Conservation (phyloP, 73 alveolate species). For the Paraurostyla sp. region DNA sequence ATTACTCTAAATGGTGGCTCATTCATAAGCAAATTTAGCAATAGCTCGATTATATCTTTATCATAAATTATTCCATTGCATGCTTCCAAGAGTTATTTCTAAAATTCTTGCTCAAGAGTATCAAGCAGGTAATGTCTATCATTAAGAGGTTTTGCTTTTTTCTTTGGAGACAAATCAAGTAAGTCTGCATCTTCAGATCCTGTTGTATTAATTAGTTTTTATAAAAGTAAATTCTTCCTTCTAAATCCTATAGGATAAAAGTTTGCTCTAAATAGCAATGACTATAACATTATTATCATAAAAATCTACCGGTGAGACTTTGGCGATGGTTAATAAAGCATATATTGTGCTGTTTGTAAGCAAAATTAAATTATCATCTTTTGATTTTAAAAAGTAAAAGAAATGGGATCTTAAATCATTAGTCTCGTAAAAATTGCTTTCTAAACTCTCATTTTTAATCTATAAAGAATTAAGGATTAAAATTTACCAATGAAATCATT, state of each 20-base stretch:
- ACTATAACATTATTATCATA: not conserved
- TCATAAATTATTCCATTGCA: constrained; percentile 55
- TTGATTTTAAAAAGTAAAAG: constrained; percentile 55
- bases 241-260: constrained; percentile 73
- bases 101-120: not conserved
- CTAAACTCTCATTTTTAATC: not conserved
- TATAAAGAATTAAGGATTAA: not conserved
- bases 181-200: constrained; percentile 20
- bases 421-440: not conserved
- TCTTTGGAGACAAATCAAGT: not conserved
- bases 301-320: constrained; percentile 44
- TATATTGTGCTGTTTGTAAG: constrained; percentile 39
- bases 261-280: constrained; percentile 61
- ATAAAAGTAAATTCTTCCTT: constrained; percentile 45
- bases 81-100: constrained; percentile 20
- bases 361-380: constrained; percentile 68
- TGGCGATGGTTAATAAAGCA: constrained; percentile 26
- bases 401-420: constrained; percentile 20
- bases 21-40: constrained; percentile 10
- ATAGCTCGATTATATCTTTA: constrained; percentile 31
- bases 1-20: constrained; percentile 75
- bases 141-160: not conserved
- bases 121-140: not conserved
- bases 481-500: constrained; percentile 20
- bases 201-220: constrained; percentile 36